phyloP scores from a whole-genome alignment of 495 filamentous ascomycete species.

The Hypoxylon perforatum region DNA sequence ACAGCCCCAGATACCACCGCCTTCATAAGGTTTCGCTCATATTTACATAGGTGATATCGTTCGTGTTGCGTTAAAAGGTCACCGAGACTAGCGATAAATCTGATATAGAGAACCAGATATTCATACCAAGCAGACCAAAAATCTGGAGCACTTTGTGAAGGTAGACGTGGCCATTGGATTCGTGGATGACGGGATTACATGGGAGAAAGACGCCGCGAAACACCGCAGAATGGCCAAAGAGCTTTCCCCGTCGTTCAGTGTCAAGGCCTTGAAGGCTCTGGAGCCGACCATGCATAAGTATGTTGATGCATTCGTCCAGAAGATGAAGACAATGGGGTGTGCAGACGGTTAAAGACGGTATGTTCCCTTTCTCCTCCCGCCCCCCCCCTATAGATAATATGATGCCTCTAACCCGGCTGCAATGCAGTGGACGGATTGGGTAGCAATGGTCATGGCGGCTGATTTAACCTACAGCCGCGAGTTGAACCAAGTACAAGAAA shows the following conservation, averaged over 20 bases:
- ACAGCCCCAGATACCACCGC: neutral
- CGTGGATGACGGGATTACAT: slow-evolving; percentile 23
- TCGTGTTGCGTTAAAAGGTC: slow-evolving; percentile 32
- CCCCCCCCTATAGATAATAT: neutral
- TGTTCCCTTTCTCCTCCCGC: neutral
- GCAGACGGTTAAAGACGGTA: slow-evolving; percentile 21
- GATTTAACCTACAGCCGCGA: slow-evolving; percentile 35
- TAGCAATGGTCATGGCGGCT: slow-evolving; percentile 37
- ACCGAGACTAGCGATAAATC: neutral
- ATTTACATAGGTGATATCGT: slow-evolving; percentile 43
- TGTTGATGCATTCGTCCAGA: slow-evolving; percentile 34
- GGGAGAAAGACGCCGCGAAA: slow-evolving; percentile 34
- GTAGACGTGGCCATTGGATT: slow-evolving; percentile 17
- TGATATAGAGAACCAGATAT: slow-evolving; percentile 25
- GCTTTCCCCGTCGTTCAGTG: slow-evolving; percentile 34
- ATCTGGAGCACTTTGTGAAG: slow-evolving; percentile 32
- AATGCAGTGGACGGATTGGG: slow-evolving; percentile 32
- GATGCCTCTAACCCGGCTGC: slow-evolving; percentile 4
- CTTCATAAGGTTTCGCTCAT: neutral
- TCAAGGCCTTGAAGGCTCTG: slow-evolving; percentile 19
- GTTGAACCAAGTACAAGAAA: slow-evolving; percentile 31
- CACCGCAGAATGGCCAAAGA: slow-evolving; percentile 34
- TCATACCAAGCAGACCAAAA: slow-evolving; percentile 16
- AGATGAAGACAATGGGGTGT: slow-evolving; percentile 32
- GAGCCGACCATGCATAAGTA: slow-evolving; percentile 36